A percentile compares a stretch with the other conserved stretches of the same genome.
Evolutionary conservation across 2,329 filamentous ascomycete genomes (phyloP).

Genomic region (Colletotrichum siamense): DNA sequence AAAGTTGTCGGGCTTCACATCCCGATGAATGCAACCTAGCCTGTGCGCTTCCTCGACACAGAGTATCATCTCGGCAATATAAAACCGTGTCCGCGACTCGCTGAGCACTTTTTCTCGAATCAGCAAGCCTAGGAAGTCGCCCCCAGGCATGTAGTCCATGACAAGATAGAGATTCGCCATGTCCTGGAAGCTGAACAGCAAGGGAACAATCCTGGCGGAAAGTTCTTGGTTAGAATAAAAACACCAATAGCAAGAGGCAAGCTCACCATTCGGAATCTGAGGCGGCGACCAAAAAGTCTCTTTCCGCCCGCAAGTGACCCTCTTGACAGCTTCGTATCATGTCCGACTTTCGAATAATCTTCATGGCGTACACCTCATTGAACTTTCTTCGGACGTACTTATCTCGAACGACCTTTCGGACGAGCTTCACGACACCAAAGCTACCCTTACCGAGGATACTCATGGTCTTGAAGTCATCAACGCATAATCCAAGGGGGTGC

Average conservation of each 20-base stretch:
- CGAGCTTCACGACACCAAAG: slow-evolving; percentile 89
- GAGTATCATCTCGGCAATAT: slow-evolving; percentile 94
- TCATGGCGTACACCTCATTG: slow-evolving; percentile 86
- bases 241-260: background rate
- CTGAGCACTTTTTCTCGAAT: slow-evolving; percentile 84
- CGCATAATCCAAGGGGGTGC: background rate
- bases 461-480: slow-evolving; percentile 76
- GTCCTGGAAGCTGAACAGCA: slow-evolving; percentile 91
- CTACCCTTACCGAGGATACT: slow-evolving; percentile 90
- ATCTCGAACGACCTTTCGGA: slow-evolving; percentile 62
- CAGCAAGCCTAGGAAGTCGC: slow-evolving; percentile 88
- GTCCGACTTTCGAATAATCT: slow-evolving; percentile 91
- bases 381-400: background rate
- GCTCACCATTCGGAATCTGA: slow-evolving; percentile 80
- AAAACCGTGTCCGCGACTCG: slow-evolving; percentile 82
- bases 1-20: slow-evolving; percentile 98
- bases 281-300: slow-evolving; percentile 89
- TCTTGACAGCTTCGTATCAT: slow-evolving; percentile 94
- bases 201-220: slow-evolving; percentile 73
- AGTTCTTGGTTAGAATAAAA: slow-evolving; percentile 2
- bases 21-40: slow-evolving; percentile 90
- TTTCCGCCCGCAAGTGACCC: slow-evolving; percentile 87
- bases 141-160: slow-evolving; percentile 98
- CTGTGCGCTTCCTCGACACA: slow-evolving; percentile 92
- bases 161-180: slow-evolving; percentile 84